Percentiles rank a stretch among this genome's conserved stretches.
These are phyloP conservation scores for Styphnolobium japonicum DNA, from an alignment of 306 rosid species.

Conservation along the genomic window DNA sequence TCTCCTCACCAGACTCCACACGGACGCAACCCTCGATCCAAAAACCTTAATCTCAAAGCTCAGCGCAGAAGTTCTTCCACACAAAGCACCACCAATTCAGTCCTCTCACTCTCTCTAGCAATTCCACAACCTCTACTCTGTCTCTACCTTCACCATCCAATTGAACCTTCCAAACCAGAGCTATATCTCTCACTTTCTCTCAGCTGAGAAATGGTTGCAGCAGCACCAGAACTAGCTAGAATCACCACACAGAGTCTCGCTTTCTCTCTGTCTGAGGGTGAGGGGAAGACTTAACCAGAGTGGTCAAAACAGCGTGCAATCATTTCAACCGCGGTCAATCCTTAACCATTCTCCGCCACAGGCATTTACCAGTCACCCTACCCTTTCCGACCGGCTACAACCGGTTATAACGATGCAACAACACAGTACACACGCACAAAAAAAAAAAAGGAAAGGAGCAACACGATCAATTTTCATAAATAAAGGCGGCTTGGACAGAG, in stretches of 20 bases:
- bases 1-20: not conserved
- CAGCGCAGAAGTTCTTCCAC: not conserved
- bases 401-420: slow-evolving; percentile 30
- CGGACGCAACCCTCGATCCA: not conserved
- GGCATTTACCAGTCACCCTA: slow-evolving; percentile 34
- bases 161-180: not conserved
- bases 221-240: not conserved
- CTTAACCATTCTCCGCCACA: slow-evolving; percentile 38
- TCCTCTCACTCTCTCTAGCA: not conserved
- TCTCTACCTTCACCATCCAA: not conserved
- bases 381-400: slow-evolving; percentile 21
- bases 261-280: slow-evolving; percentile 12
- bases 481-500: slow-evolving; percentile 39
- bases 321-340: slow-evolving; percentile 72
- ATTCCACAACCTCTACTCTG: not conserved
- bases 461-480: too few relatives aligned
- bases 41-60: slow-evolving; percentile 5
- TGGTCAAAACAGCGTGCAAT: slow-evolving; percentile 60
- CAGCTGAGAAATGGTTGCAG: not conserved
- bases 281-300: slow-evolving; percentile 38
- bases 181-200: not conserved
- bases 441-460: too few relatives aligned
- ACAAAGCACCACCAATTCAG: not conserved
- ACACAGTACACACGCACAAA: too few relatives aligned
- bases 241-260: not conserved